These are phyloP conservation scores for Nemania serpens DNA, from an alignment of 2,329 filamentous ascomycete genomes.

Conservation along the genomic window DNA sequence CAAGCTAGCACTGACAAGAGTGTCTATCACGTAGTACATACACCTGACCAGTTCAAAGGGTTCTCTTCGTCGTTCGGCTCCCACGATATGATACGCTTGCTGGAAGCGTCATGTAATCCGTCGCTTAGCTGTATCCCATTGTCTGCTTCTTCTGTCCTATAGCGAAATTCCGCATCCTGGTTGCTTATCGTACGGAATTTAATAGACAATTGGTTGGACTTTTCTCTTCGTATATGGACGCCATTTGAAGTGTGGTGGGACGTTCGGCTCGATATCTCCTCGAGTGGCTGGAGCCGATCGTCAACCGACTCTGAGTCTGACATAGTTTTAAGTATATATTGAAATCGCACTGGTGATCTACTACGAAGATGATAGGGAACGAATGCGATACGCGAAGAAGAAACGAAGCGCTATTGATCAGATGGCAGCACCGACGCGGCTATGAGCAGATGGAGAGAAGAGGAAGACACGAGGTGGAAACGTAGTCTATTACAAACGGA, in stretches of 20 bases:
- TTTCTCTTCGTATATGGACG: neutral
- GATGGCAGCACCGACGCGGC: neutral
- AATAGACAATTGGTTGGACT: conserved; percentile 28
- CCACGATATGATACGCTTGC: conserved; percentile 50
- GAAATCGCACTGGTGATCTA: neutral
- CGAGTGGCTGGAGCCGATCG: neutral
- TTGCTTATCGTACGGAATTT: conserved; percentile 42
- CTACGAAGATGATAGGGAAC: neutral
- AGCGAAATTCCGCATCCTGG: conserved; percentile 48
- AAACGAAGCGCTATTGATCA: neutral
- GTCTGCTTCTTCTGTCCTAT: conserved; percentile 49
- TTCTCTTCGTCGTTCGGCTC: conserved; percentile 55
- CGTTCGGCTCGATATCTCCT: conserved; percentile 9
- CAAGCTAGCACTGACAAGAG: neutral
- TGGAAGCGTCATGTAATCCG: conserved; percentile 29
- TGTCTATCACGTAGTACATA: conserved; percentile 13
- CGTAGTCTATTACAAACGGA: neutral
- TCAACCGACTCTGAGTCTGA: conserved; percentile 3
- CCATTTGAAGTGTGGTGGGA: conserved; percentile 16
- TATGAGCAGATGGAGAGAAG: neutral
- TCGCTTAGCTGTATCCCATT: conserved; percentile 35
- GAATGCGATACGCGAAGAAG: neutral
- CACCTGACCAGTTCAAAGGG: conserved; percentile 57
- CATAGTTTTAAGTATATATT: conserved; percentile 2
- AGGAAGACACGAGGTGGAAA: neutral